Conservation (phyloP, 192 early-diverging fungal genomes). For the Dissophora globulifera region DNA sequence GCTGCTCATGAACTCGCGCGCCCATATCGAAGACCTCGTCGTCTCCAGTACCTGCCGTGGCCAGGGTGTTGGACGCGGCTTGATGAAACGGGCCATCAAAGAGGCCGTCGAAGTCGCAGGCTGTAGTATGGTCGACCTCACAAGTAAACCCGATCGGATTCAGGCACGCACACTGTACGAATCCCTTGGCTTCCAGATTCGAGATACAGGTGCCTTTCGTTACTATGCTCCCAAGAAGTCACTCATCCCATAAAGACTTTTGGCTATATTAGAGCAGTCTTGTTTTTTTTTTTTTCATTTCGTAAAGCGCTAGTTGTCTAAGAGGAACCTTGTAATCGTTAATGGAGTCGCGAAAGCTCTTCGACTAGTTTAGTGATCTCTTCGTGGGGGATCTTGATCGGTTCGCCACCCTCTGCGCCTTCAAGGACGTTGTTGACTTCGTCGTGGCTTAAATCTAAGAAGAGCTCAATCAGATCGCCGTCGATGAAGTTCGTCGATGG, state of each 20-base stretch:
- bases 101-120: slow-evolving; percentile 34
- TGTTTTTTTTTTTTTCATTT: no score
- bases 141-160: slow-evolving; percentile 57
- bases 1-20: slow-evolving; percentile 55
- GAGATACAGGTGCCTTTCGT: slow-evolving; percentile 59
- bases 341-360: slow-evolving; percentile 68
- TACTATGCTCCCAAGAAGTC: slow-evolving; percentile 32
- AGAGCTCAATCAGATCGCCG: slow-evolving; percentile 92
- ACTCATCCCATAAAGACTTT: no score
- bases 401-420: slow-evolving; percentile 39
- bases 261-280: no score
- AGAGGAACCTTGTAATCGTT: not conserved
- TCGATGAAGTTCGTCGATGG: slow-evolving; percentile 77
- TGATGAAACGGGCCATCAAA: slow-evolving; percentile 39
- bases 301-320: no score
- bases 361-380: slow-evolving; percentile 68
- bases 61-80: slow-evolving; percentile 42
- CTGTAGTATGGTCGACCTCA: slow-evolving; percentile 55
- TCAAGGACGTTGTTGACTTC: slow-evolving; percentile 50
- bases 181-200: slow-evolving; percentile 56
- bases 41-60: slow-evolving; percentile 45
- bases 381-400: slow-evolving; percentile 44
- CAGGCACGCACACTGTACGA: slow-evolving; percentile 58
- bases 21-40: slow-evolving; percentile 63
- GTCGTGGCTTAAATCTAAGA: slow-evolving; percentile 73